These are phyloP conservation scores for Mycena rosella DNA, from an alignment of 768 basidiomycete genomes.

Conservation along the genomic window DNA sequence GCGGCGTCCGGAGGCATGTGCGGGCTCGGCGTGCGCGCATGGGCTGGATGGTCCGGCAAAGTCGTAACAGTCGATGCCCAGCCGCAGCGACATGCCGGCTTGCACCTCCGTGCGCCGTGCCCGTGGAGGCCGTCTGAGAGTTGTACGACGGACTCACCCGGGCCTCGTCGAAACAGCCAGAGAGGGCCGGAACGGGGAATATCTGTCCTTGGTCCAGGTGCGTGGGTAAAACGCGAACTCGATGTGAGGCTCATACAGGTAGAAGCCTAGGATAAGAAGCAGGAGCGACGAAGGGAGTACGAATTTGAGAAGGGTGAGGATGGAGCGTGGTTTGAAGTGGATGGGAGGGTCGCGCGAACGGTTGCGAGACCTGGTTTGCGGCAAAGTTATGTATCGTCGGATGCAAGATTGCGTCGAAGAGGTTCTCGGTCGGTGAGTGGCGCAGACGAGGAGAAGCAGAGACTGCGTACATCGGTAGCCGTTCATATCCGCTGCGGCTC, in stretches of 20 bases:
- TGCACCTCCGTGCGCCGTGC: slow-evolving; percentile 77
- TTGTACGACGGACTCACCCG: slow-evolving; percentile 78
- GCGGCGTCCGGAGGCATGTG: slow-evolving; percentile 55
- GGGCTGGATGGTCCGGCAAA: slow-evolving; percentile 86
- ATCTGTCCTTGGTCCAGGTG: slow-evolving; percentile 82
- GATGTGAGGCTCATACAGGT: slow-evolving; percentile 85
- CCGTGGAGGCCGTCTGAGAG: slow-evolving; percentile 73
- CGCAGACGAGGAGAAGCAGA: slow-evolving; percentile 47
- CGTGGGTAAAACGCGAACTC: slow-evolving; percentile 86
- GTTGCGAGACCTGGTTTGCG: slow-evolving; percentile 46
- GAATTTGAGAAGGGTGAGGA: slow-evolving; percentile 58
- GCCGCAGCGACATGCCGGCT: slow-evolving; percentile 72
- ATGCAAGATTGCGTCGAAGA: slow-evolving; percentile 39
- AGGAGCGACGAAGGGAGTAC: slow-evolving; percentile 53
- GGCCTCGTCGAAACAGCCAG: slow-evolving; percentile 79
- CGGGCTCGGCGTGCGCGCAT: slow-evolving; percentile 28
- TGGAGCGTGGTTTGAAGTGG: slow-evolving; percentile 51
- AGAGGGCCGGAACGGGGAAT: slow-evolving; percentile 69
- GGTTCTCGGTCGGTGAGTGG: slow-evolving; percentile 33
- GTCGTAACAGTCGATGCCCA: slow-evolving; percentile 93
- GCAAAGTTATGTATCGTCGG: slow-evolving; percentile 29
- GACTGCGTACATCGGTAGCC: slow-evolving; percentile 63
- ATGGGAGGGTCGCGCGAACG: slow-evolving; percentile 37
- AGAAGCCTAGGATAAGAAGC: slow-evolving; percentile 61
- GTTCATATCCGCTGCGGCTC: slow-evolving; percentile 56